A percentile compares a stretch with the other conserved stretches of the same genome.
Conservation (phyloP, 495 filamentous ascomycete genomes). For the Pyrenula aspistea region DNA sequence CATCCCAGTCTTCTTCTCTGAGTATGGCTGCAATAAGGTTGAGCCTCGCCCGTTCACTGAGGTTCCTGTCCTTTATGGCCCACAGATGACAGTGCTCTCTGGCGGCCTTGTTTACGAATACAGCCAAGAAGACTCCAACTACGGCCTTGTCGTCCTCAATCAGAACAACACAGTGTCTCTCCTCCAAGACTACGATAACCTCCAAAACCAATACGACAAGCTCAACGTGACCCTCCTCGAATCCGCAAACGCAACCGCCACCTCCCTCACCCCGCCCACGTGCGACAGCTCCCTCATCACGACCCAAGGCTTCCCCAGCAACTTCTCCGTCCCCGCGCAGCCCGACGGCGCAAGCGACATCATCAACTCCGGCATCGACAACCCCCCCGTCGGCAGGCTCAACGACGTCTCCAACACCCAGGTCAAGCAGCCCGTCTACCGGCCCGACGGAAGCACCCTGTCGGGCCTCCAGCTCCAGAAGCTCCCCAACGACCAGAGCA, state of each 20-base stretch:
- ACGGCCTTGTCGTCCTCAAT: constrained; percentile 63
- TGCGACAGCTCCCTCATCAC: constrained; percentile 56
- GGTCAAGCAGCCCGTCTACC: constrained; percentile 41
- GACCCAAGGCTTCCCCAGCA: constrained; percentile 48
- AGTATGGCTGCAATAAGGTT: constrained; percentile 86
- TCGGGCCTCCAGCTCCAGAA: constrained; percentile 39
- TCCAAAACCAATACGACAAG: constrained; percentile 61
- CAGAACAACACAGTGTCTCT: constrained; percentile 51
- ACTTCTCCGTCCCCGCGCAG: constrained; percentile 58
- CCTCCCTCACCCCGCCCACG: constrained; percentile 34
- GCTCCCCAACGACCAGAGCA: constrained; percentile 36
- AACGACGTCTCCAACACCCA: constrained; percentile 41
- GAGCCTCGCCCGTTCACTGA: constrained; percentile 74
- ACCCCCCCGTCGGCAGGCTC: constrained; percentile 42
- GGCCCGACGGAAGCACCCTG: constrained; percentile 39
- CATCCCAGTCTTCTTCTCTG: constrained; percentile 89
- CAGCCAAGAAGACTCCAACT: constrained; percentile 68
- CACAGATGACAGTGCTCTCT: constrained; percentile 71
- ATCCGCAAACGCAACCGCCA: constrained; percentile 40
- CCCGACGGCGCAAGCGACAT: constrained; percentile 39
- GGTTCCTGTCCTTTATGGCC: constrained; percentile 65
- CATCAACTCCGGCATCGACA: constrained; percentile 38
- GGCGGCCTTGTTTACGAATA: constrained; percentile 88
- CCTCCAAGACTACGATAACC: constrained; percentile 60
- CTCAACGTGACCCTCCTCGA: constrained; percentile 56